phyloP scores from a whole-genome alignment of 345 rosid genomes.

The Eucalyptus curtisii region DNA sequence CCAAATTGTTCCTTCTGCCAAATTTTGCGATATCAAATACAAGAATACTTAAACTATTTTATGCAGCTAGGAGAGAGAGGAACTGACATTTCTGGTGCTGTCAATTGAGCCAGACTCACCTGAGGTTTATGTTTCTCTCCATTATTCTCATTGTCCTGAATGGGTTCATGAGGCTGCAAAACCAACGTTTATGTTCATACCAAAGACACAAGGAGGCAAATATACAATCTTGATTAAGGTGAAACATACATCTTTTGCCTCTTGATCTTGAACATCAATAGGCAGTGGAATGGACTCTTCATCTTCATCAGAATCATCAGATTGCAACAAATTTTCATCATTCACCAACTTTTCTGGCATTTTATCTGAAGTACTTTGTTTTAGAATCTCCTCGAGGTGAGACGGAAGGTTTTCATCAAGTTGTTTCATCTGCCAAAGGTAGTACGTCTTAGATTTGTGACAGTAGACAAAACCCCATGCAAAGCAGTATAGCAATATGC shows the following conservation, averaged over 20 bases:
- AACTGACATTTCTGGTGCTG: not conserved
- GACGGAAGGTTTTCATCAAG: conserved; percentile 57
- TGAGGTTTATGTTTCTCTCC: conserved; percentile 27
- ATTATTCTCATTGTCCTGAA: not conserved
- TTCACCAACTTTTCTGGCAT: not conserved
- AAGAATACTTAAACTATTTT: not conserved
- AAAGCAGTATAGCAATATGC: not conserved
- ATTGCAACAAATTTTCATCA: conserved; percentile 5
- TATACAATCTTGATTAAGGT: not conserved
- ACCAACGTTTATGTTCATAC: not conserved
- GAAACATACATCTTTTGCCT: conserved; percentile 7
- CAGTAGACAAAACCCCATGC: not conserved
- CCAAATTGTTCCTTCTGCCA: conserved; percentile 54
- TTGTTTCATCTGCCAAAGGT: conserved; percentile 40
- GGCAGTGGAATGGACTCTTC: not conserved
- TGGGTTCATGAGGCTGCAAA: conserved; percentile 3
- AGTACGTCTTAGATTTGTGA: not conserved
- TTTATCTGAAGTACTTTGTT: conserved; percentile 8
- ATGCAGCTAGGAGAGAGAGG: not conserved
- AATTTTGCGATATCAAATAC: not conserved
- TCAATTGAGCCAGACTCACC: conserved; percentile 21
- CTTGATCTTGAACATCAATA: conserved; percentile 1
- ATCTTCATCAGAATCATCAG: conserved; percentile 13
- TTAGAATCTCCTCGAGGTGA: conserved; percentile 48
- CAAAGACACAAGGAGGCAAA: not conserved